Percentiles rank a stretch among this genome's conserved stretches.
Evolutionary conservation across 345 rosid genomes (phyloP).

Genomic region (Arabidopsis thaliana): TAIR10.1 NC_003070.9:7499001-7499500

Average conservation of each 20-base stretch:
- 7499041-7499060: slow-evolving; percentile 77
- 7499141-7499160: slow-evolving; percentile 64
- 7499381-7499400: slow-evolving; percentile 49
- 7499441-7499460: slow-evolving; percentile 3
- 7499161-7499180: slow-evolving; percentile 66
- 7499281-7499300: slow-evolving; percentile 97
- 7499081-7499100: slow-evolving; percentile 91
- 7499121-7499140: slow-evolving; percentile 65
- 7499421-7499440: slow-evolving; percentile 30
- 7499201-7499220: slow-evolving; percentile 98
- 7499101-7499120: slow-evolving; percentile 77
- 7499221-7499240: slow-evolving; percentile 90
- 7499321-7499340: slow-evolving; percentile 92
- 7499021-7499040: slow-evolving; percentile 85
- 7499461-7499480: not conserved
- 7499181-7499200: slow-evolving; percentile 85
- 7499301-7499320: slow-evolving; percentile 84
- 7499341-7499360: slow-evolving; percentile 71
- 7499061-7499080: slow-evolving; percentile 87
- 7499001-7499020: slow-evolving; percentile 67
- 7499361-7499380: slow-evolving; percentile 56
- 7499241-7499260: slow-evolving; percentile 91
- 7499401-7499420: slow-evolving; percentile 26
- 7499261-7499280: slow-evolving; percentile 96
- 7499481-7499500: slow-evolving; percentile 16